phyloP scores from a whole-genome alignment of 768 basidiomycete species.

The Kondoa subrosea region DNA sequence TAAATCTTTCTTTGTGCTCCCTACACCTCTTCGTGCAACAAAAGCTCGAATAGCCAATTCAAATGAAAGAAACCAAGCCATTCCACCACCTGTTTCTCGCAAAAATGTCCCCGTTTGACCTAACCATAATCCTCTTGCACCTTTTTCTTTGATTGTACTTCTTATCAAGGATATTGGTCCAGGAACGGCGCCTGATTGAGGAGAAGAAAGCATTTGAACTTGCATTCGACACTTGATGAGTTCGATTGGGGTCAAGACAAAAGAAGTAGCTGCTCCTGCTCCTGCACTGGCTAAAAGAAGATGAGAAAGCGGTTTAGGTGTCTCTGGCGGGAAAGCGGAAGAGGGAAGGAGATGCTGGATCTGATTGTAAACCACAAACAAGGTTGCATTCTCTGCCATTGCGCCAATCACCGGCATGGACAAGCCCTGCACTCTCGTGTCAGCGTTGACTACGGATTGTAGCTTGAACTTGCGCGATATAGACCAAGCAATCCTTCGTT shows the following conservation, averaged over 20 bases:
- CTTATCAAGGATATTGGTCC: conserved; percentile 57
- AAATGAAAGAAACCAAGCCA: conserved; percentile 81
- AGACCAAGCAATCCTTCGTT: conserved; percentile 69
- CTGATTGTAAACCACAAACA: conserved; percentile 73
- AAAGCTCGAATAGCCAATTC: conserved; percentile 55
- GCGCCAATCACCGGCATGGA: conserved; percentile 82
- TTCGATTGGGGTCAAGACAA: conserved; percentile 85
- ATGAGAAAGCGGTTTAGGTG: conserved; percentile 41
- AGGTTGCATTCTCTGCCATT: conserved; percentile 73
- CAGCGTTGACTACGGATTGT: neutral
- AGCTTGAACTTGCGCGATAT: conserved; percentile 51
- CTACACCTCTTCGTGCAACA: conserved; percentile 31
- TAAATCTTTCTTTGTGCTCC: conserved; percentile 38
- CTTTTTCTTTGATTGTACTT: conserved; percentile 48
- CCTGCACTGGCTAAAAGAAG: conserved; percentile 64
- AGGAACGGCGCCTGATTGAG: conserved; percentile 32
- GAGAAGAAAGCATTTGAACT: conserved; percentile 59
- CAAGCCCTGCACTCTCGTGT: conserved; percentile 47
- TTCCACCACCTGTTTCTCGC: conserved; percentile 77
- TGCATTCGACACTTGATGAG: conserved; percentile 97
- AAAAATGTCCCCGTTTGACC: conserved; percentile 86
- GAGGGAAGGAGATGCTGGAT: conserved; percentile 40
- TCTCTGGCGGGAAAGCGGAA: conserved; percentile 22
- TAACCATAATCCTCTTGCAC: conserved; percentile 80
- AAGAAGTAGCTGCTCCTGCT: conserved; percentile 73